phyloP scores from a whole-genome alignment of 306 rosid species.

The Vicia villosa region DNA sequence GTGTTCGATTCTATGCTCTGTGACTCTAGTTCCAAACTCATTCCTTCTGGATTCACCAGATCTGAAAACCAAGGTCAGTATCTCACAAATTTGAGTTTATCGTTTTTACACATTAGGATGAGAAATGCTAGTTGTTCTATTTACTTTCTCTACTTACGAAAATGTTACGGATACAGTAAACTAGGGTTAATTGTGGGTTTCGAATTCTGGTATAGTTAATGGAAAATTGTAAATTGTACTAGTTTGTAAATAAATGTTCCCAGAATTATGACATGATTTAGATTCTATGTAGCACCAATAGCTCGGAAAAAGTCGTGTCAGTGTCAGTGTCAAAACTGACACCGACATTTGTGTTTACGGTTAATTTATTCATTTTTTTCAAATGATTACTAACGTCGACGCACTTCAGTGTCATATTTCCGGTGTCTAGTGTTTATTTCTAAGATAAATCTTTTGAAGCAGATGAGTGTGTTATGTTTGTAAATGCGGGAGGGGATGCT shows the following conservation, averaged over 20 bases:
- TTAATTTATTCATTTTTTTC: too few species aligned
- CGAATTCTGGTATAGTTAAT: slow-evolving; percentile 7
- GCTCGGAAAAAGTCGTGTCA: too few species aligned
- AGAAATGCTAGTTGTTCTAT: too few species aligned
- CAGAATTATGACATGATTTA: neutral
- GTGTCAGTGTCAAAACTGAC: too few species aligned
- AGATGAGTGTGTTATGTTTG: slow-evolving; percentile 72
- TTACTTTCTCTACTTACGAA: neutral
- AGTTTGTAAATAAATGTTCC: slow-evolving; percentile 6
- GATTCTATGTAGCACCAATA: too few species aligned
- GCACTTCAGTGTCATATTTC: too few species aligned
- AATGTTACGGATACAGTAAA: neutral
- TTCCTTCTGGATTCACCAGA: slow-evolving; percentile 60
- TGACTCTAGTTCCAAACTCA: slow-evolving; percentile 57
- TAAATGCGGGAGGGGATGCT: slow-evolving; percentile 81
- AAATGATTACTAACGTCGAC: too few species aligned
- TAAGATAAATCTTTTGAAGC: slow-evolving; percentile 39
- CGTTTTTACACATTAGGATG: too few species aligned
- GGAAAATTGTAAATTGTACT: neutral
- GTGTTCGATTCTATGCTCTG: slow-evolving; percentile 62
- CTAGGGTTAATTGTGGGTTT: slow-evolving; percentile 23
- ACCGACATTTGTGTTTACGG: too few species aligned
- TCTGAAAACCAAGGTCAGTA: slow-evolving; percentile 55
- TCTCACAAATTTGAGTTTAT: slow-evolving; percentile 9
- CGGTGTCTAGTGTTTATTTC: slow-evolving; percentile 13